Evolutionary conservation across 306 rosid species (phyloP).

Genomic region (Ormosia semicastrata): DNA sequence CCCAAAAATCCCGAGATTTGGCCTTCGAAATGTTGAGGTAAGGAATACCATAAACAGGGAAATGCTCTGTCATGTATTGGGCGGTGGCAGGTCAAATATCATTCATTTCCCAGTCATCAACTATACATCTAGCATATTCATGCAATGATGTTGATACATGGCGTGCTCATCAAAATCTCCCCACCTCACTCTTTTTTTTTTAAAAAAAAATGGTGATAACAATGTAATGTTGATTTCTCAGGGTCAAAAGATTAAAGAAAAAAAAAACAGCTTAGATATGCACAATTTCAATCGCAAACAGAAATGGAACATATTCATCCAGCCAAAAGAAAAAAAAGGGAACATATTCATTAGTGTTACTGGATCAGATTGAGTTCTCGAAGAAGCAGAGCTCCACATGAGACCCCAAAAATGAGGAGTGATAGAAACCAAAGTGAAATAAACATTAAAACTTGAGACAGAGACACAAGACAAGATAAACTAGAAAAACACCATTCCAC

Average conservation of each 20-base stretch:
- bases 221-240: not conserved
- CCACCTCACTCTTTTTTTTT: not conserved
- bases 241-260: not conserved
- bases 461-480: conserved; percentile 19
- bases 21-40: no score
- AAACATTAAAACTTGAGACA: conserved; percentile 23
- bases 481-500: conserved; percentile 4
- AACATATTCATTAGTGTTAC: not conserved
- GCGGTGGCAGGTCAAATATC: not conserved
- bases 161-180: no score
- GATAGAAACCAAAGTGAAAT: not conserved
- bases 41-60: no score
- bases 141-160: not conserved
- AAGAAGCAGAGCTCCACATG: not conserved
- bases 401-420: not conserved
- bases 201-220: not conserved
- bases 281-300: not conserved
- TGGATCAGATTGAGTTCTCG: not conserved
- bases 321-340: no score
- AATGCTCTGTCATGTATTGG: not conserved
- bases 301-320: not conserved
- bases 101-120: not conserved
- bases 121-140: not conserved
- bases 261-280: not conserved
- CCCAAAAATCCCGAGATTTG: no score